phyloP scores from a whole-genome alignment of 345 rosid species.

The Gossypium bickii region DNA sequence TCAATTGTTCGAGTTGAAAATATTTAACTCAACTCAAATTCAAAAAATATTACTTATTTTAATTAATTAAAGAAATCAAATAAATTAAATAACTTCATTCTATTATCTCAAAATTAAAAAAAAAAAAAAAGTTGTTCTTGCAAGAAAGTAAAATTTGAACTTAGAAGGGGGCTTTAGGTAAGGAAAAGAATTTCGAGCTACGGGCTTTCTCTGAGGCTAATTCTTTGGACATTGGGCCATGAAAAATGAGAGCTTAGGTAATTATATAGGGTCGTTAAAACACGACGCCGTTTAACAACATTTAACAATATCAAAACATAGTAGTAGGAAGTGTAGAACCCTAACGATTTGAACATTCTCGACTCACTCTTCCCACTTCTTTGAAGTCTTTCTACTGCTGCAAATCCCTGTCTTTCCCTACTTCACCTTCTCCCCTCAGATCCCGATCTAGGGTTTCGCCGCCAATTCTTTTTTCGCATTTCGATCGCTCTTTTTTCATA shows the following conservation, averaged over 20 bases:
- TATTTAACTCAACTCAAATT: no score
- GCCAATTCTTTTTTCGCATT: background rate
- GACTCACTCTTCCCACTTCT: background rate
- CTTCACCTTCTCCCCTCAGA: background rate
- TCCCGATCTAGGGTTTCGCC: background rate
- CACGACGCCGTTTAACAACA: background rate
- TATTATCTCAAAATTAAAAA: no score
- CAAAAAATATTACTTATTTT: no score
- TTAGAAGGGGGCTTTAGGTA: no score
- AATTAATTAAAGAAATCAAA: no score
- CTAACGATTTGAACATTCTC: conserved; percentile 8
- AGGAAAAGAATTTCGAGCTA: no score
- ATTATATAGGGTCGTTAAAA: no score
- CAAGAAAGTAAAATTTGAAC: no score
- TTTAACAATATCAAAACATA: background rate
- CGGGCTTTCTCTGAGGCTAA: background rate
- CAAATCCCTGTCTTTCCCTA: background rate
- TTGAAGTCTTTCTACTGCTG: background rate
- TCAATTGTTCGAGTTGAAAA: no score
- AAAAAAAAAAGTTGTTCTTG: no score
- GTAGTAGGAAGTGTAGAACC: background rate
- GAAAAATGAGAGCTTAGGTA: background rate
- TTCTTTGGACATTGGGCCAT: background rate
- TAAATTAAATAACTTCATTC: no score
- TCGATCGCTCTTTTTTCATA: background rate